Evolutionary conservation across 352 stramenopile species (phyloP).

Genomic region (Phytophthora litchii): DNA sequence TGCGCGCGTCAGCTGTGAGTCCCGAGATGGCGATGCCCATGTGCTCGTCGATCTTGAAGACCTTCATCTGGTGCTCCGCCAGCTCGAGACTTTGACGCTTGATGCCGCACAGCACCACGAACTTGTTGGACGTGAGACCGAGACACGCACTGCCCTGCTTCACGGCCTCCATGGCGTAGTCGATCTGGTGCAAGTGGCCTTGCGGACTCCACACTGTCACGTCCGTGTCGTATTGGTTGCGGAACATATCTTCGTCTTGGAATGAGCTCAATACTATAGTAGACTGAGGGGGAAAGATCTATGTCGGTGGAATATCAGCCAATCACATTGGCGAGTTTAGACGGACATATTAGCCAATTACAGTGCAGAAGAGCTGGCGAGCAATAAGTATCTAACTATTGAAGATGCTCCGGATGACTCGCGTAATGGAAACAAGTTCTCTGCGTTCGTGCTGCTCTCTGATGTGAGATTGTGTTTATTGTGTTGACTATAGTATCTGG

Average conservation of each 20-base stretch:
- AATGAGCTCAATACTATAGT: slow-evolving; percentile 8
- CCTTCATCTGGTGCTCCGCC: slow-evolving; percentile 97
- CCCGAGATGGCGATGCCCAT: slow-evolving; percentile 98
- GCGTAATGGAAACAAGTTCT: background rate
- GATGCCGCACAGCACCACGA: slow-evolving; percentile 93
- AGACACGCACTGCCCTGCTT: slow-evolving; percentile 97
- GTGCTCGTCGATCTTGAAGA: slow-evolving; percentile 99
- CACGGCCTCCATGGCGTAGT: slow-evolving; percentile 96
- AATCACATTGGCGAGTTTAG: too few relatives aligned
- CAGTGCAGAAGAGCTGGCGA: too few relatives aligned
- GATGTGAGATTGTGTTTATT: background rate
- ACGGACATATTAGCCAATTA: too few relatives aligned
- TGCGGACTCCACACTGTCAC: slow-evolving; percentile 99
- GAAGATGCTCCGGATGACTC: slow-evolving; percentile 10
- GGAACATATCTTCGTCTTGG: slow-evolving; percentile 90
- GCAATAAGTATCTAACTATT: too few relatives aligned
- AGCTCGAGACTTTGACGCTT: slow-evolving; percentile 90
- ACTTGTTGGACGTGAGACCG: slow-evolving; percentile 92
- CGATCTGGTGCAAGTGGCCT: slow-evolving; percentile 98
- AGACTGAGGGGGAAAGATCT: slow-evolving; percentile 5
- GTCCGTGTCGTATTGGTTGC: slow-evolving; percentile 99
- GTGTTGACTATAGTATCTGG: slow-evolving; percentile 54
- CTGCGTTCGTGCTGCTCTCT: background rate
- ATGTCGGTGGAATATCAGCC: too few relatives aligned
- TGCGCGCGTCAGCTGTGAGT: slow-evolving; percentile 96